Evolutionary conservation across 805 yeast genomes (phyloP), one percentile per base, ranked within the genome.

Genomic region (Blastobotrys muscicola): DNA sequence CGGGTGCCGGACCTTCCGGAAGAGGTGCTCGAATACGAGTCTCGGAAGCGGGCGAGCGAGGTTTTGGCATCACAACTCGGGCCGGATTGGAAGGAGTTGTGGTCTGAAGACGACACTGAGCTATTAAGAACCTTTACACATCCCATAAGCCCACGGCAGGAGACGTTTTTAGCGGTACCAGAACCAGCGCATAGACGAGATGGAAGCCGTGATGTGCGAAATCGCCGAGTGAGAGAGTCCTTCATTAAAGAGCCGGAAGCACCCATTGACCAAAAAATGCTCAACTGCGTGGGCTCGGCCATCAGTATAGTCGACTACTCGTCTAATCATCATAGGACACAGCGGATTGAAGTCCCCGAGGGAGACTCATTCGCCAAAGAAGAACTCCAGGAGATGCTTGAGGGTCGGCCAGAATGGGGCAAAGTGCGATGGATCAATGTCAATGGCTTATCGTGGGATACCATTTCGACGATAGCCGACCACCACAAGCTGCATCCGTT

Each of bases 401-500:
- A 54, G 2, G 45, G 44, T 6, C 53, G 68, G 33, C 78, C 80
- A 1, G 33, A 45, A 0, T 73, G 79, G 78, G 60, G 75, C 2
- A 61, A 64, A 38, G 75, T 75, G 1, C 57, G 80, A 11, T 74
- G 80, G 80, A 62, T 75, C 42, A 75, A 73, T 48, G 75, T 76
- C 15, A 75, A 74, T 52, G 82, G 81, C 0, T 58, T 76, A n/a
- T 72, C 79, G 1, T 74, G 79, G 79, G 80, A 75, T 42, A 77
- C 78, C 6, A 69, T 77, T 6, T 64, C 72, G 7, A 57, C 68
- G 0, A 62, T 77, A 34, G 70, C 73, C 1, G 58, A 66, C 35
- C 57, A 60, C 39, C 76, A 67, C 53, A 56, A 64, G 13, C 57
- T 77, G 14, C 82, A 77, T 54, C 67, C 77, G 16, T 60, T 77